These are phyloP conservation scores for Kondoa subrosea DNA, from an alignment of 768 basidiomycete genomes.

Conservation along the genomic window DNA sequence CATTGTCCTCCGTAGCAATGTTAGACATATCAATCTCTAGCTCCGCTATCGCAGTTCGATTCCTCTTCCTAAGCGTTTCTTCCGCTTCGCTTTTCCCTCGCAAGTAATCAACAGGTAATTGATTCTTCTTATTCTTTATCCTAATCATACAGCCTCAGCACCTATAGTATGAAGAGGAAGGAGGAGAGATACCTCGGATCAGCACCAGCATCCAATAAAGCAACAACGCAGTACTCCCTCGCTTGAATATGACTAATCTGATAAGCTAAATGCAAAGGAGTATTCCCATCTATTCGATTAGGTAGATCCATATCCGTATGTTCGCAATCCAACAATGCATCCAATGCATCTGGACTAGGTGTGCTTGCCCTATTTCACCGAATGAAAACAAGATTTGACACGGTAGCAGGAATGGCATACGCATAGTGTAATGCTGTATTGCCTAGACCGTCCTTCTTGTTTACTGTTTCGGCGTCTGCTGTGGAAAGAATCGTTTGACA, in stretches of 20 bases:
- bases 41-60: slow-evolving; percentile 12
- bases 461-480: slow-evolving; percentile 40
- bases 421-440: slow-evolving; percentile 60
- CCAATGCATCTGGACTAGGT: slow-evolving; percentile 49
- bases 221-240: slow-evolving; percentile 43
- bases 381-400: slow-evolving; percentile 6
- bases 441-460: slow-evolving; percentile 59
- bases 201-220: slow-evolving; percentile 54
- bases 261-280: slow-evolving; percentile 59
- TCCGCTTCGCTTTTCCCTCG: neutral
- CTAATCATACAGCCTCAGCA: slow-evolving; percentile 8
- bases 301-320: slow-evolving; percentile 65
- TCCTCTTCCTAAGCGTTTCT: neutral
- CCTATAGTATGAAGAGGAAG: neutral
- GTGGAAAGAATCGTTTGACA: neutral
- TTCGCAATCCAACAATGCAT: slow-evolving; percentile 51
- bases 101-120: slow-evolving; percentile 11
- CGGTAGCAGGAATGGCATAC: slow-evolving; percentile 34
- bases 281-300: slow-evolving; percentile 52
- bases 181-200: neutral
- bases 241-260: slow-evolving; percentile 42
- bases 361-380: neutral
- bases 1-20: slow-evolving; percentile 10
- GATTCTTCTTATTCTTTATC: slow-evolving; percentile 15
- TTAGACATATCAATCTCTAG: slow-evolving; percentile 11